phyloP scores from a whole-genome alignment of 768 basidiomycete species.

The Brasilioporus rufonigricans region DNA sequence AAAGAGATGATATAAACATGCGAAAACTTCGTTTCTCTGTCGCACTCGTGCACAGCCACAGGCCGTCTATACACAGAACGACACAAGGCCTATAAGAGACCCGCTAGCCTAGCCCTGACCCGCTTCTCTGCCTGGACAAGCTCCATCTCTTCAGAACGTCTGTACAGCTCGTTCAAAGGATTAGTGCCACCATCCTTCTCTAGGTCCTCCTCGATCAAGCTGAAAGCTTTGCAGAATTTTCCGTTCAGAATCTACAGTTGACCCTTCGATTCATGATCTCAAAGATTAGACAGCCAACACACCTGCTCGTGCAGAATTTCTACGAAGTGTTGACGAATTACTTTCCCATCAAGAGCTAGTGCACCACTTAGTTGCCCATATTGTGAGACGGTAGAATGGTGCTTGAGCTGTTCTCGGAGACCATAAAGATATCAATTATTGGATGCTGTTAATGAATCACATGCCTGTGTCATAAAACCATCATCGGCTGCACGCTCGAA shows the following conservation, averaged over 20 bases:
- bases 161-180: constrained; percentile 55
- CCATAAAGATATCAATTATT: neutral
- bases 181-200: constrained; percentile 50
- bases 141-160: constrained; percentile 47
- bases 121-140: constrained; percentile 59
- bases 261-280: too few species aligned
- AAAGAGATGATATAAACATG: constrained; percentile 26
- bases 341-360: constrained; percentile 51
- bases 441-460: too few species aligned
- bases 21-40: constrained; percentile 33
- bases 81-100: constrained; percentile 24
- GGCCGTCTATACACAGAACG: too few species aligned
- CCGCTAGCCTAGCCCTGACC: constrained; percentile 42
- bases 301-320: constrained; percentile 54
- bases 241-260: constrained; percentile 51
- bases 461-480: constrained; percentile 48
- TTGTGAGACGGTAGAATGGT: too few species aligned
- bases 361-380: constrained; percentile 61
- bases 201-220: constrained; percentile 50
- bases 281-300: too few species aligned
- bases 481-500: constrained; percentile 68
- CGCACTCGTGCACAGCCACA: constrained; percentile 24
- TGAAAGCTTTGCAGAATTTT: constrained; percentile 55
- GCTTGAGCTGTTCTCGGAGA: constrained; percentile 44
- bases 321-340: constrained; percentile 50